These are phyloP conservation scores for Diaporthe amygdali DNA, from an alignment of 2,329 filamentous ascomycete species.

Conservation along the genomic window DNA sequence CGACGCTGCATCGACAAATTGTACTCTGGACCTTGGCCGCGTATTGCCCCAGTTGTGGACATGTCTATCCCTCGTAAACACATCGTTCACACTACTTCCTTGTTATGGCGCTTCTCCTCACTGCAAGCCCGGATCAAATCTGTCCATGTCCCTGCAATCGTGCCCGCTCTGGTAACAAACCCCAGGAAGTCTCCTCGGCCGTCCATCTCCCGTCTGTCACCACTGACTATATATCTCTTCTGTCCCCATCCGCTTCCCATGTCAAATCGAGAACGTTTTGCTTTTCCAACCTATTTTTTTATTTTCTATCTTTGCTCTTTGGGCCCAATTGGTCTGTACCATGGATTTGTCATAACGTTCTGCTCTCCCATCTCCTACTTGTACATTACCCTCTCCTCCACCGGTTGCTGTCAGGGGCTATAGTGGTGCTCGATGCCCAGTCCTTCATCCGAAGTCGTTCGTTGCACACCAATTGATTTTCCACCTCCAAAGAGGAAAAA, in stretches of 20 bases:
- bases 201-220: slow-evolving; percentile 27
- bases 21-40: slow-evolving; percentile 25
- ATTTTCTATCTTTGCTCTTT: slow-evolving; percentile 27
- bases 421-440: slow-evolving; percentile 27
- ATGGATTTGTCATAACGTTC: slow-evolving; percentile 45
- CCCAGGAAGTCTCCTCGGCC: slow-evolving; percentile 28
- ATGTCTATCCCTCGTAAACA: slow-evolving; percentile 28
- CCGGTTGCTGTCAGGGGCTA: slow-evolving; percentile 16
- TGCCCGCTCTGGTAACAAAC: slow-evolving; percentile 22
- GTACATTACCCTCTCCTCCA: slow-evolving; percentile 28
- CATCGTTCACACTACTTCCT: slow-evolving; percentile 27
- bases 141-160: slow-evolving; percentile 25
- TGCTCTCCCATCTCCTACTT: slow-evolving; percentile 28
- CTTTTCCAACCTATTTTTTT: slow-evolving; percentile 22
- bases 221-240: slow-evolving; percentile 52
- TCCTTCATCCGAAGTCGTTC: slow-evolving; percentile 25
- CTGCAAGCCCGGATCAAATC: slow-evolving; percentile 24
- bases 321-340: slow-evolving; percentile 40
- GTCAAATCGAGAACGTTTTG: slow-evolving; percentile 28
- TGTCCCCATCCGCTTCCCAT: slow-evolving; percentile 43
- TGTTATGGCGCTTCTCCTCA: slow-evolving; percentile 27
- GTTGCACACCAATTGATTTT: slow-evolving; percentile 24
- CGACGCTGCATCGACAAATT: slow-evolving; percentile 24
- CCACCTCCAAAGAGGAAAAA: slow-evolving; percentile 23
- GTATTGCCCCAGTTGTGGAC: slow-evolving; percentile 28